Base-by-base conservation (phyloP, 2,329 filamentous ascomycete species). In the Stemphylium vesicarium region DNA sequence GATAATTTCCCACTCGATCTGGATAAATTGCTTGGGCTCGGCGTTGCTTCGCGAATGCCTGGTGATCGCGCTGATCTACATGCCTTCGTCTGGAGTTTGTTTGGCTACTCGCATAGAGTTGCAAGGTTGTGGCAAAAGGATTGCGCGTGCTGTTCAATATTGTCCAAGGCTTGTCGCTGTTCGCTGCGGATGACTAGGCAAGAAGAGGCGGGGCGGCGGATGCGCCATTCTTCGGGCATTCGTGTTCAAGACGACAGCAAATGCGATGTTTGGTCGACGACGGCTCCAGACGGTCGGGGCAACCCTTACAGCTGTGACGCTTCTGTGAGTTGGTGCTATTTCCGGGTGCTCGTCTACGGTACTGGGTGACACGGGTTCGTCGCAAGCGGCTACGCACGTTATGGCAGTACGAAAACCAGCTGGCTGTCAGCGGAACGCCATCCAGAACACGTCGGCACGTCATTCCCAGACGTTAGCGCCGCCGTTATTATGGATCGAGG, bases 401-500 rank as follows among this genome's bases (percentile, higher is more conserved):
- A 42, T 39, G 24, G 33, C 40, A 35, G 50, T 42, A 54, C 57
- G 26, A 60, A 49, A 51, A 48, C 22, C 35, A 41, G 35, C 24
- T 47, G 46, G 44, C 31, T 53, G 56, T 41, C 56, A 47, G 56
- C 50, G 45, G 37, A 55, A 55, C 50, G 51, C 42, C 56, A 29
- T 63, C 64, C 53, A 62, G 63, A 52, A 64, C 52, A 48, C 56
- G 59, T 64, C 49, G 59, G 43, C 54, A 55, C 52, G 52, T 55
- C 52, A 51, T 51, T 63, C 62, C 64, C 60, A 66, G 59, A 16
- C 57, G 32, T 65, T 66, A 62, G 58, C 51, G 38, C 40, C 35
- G 48, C 50, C 58, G 52, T 55, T 54, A 57, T 64, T 60, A 65
- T 62, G 61, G 63, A 36, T 68, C 64, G 63, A 65, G 64, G 60